Conservation (phyloP, 108 stramenopile genomes). For the Mediolabrus comicus region DNA sequence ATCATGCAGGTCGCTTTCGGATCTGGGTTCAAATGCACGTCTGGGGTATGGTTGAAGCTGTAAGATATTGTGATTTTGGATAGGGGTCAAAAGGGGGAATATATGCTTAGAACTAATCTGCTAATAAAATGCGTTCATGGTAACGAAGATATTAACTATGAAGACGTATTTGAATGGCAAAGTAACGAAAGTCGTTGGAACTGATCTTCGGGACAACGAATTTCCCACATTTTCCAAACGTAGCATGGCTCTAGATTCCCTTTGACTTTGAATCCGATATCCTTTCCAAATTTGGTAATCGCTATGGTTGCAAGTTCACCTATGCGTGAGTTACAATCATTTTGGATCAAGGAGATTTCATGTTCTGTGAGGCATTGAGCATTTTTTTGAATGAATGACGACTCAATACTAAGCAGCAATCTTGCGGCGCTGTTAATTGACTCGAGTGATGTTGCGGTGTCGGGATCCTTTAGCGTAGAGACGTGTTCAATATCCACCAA, state of each 20-base stretch:
- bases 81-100: background rate
- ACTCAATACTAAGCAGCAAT: slow-evolving; percentile 25
- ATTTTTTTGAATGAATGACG: slow-evolving; percentile 14
- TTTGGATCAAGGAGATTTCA: slow-evolving; percentile 27
- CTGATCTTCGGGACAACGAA: slow-evolving; percentile 5
- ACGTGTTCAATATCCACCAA: slow-evolving; percentile 8
- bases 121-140: slow-evolving; percentile 33
- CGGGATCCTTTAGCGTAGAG: slow-evolving; percentile 27
- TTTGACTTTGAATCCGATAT: background rate
- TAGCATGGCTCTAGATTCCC: background rate
- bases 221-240: slow-evolving; percentile 17
- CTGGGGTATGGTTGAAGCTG: slow-evolving; percentile 94
- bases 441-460: slow-evolving; percentile 2
- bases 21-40: slow-evolving; percentile 98
- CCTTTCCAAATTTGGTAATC: slow-evolving; percentile 9
- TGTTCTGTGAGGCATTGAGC: slow-evolving; percentile 9
- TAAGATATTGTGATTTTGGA: slow-evolving; percentile 21
- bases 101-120: background rate
- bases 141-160: background rate
- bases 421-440: slow-evolving; percentile 21
- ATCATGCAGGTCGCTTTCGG: slow-evolving; percentile 98
- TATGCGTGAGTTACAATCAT: slow-evolving; percentile 36
- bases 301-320: slow-evolving; percentile 34
- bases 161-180: background rate
- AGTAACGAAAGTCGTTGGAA: slow-evolving; percentile 12